A percentile compares a stretch with the other conserved stretches of the same genome.
Evolutionary conservation across 768 basidiomycete genomes (phyloP).

Genomic region (Lactifluus volemus): DNA sequence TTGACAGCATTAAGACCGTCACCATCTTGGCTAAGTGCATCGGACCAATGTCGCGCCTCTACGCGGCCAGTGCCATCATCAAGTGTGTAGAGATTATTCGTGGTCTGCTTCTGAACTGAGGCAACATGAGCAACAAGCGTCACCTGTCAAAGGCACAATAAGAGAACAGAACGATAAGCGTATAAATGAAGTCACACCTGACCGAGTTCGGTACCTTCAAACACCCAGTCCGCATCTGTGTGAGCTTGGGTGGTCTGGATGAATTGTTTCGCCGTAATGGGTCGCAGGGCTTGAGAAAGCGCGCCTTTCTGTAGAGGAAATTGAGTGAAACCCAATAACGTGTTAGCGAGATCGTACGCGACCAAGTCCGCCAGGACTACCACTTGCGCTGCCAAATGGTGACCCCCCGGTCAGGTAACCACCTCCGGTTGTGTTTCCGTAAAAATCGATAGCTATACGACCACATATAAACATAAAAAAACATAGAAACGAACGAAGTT

Average conservation of each 20-base stretch:
- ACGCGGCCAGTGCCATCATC: constrained; percentile 82
- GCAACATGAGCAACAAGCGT: constrained; percentile 68
- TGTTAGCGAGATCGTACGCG: constrained; percentile 28
- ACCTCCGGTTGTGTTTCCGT: constrained; percentile 37
- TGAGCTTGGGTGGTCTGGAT: constrained; percentile 71
- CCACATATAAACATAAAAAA: constrained; percentile 36
- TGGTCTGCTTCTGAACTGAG: constrained; percentile 59
- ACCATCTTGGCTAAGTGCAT: constrained; percentile 51
- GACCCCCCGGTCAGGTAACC: constrained; percentile 54
- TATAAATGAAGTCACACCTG: constrained; percentile 44
- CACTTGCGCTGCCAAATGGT: constrained; percentile 44
- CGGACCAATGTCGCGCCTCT: constrained; percentile 79
- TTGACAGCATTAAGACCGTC: constrained; percentile 40
- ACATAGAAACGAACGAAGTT: constrained; percentile 17
- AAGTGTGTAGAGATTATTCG: constrained; percentile 70
- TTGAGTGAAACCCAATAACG: background rate
- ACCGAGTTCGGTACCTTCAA: constrained; percentile 74
- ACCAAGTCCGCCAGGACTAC: constrained; percentile 50
- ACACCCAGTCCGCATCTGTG: constrained; percentile 78
- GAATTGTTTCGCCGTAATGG: constrained; percentile 73
- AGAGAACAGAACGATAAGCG: background rate
- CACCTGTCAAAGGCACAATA: constrained; percentile 36
- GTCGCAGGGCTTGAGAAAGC: constrained; percentile 47
- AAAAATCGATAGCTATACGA: constrained; percentile 27
- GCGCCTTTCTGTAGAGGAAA: constrained; percentile 27